These are phyloP conservation scores for Nemania bipapillata DNA, from an alignment of 2,329 filamentous ascomycete genomes.

Conservation along the genomic window DNA sequence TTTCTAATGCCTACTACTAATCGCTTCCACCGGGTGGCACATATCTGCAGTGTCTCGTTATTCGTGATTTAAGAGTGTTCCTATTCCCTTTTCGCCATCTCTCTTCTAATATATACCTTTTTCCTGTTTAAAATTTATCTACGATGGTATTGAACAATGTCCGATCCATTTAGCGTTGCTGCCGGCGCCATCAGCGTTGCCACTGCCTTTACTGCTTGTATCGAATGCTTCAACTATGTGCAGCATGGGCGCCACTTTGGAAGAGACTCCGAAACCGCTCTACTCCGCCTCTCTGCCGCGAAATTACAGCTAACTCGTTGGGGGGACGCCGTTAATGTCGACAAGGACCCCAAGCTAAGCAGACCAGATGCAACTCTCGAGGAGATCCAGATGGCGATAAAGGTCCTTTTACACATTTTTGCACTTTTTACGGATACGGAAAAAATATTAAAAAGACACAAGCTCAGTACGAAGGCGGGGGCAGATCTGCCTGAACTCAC, in stretches of 20 bases:
- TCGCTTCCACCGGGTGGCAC: too few species aligned
- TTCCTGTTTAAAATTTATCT: too few species aligned
- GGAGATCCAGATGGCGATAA: background rate
- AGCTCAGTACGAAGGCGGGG: background rate
- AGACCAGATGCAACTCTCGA: background rate
- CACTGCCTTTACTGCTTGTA: constrained; percentile 52
- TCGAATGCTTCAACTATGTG: constrained; percentile 56
- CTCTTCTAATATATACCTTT: too few species aligned
- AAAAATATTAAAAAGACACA: background rate
- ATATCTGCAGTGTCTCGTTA: too few species aligned
- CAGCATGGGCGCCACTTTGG: constrained; percentile 53
- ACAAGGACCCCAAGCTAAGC: background rate
- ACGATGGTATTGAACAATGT: too few species aligned
- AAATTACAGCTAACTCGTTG: constrained; percentile 51
- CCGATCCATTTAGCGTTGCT: constrained; percentile 44
- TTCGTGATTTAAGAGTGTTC: too few species aligned
- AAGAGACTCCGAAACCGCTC: constrained; percentile 50
- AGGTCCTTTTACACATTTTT: background rate
- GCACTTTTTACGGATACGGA: constrained; percentile 6
- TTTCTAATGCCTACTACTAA: too few species aligned
- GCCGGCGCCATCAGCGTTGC: constrained; percentile 52
- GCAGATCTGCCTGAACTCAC: background rate
- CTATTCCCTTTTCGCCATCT: too few species aligned
- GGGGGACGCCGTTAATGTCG: constrained; percentile 50
- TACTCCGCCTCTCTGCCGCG: constrained; percentile 51